Evolutionary conservation across 805 yeast genomes (phyloP).

Genomic region (Monosporozyma solicola): DNA sequence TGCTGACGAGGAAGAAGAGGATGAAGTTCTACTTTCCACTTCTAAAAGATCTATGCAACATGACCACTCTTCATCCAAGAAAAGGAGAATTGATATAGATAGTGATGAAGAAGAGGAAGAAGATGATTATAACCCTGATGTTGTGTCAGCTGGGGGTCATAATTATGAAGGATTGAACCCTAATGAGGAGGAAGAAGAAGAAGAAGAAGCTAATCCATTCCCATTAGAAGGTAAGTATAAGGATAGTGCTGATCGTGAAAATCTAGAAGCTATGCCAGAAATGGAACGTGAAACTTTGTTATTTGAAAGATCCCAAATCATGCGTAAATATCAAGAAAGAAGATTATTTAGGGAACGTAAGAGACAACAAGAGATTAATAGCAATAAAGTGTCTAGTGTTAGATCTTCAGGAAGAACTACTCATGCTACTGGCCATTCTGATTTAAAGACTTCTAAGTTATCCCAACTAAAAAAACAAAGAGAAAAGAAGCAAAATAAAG

Average conservation of each 20-base stretch:
- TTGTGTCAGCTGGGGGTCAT: slow-evolving; percentile 8
- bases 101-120: slow-evolving; percentile 26
- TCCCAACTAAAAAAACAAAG: slow-evolving; percentile 70
- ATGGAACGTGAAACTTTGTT: slow-evolving; percentile 84
- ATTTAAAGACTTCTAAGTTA: slow-evolving; percentile 43
- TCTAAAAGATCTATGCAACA: slow-evolving; percentile 22
- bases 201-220: slow-evolving; percentile 58
- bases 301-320: slow-evolving; percentile 86
- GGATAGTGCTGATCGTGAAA: slow-evolving; percentile 65
- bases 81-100: slow-evolving; percentile 27
- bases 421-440: slow-evolving; percentile 33
- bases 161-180: background rate
- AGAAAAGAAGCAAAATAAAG: slow-evolving; percentile 43
- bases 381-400: slow-evolving; percentile 7
- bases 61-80: slow-evolving; percentile 27
- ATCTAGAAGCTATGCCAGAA: slow-evolving; percentile 69
- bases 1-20: slow-evolving; percentile 42
- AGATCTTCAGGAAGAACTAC: slow-evolving; percentile 29
- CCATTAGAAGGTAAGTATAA: slow-evolving; percentile 90
- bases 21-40: slow-evolving; percentile 28
- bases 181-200: slow-evolving; percentile 31
- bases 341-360: slow-evolving; percentile 73
- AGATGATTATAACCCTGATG: slow-evolving; percentile 33
- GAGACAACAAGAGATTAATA: slow-evolving; percentile 24
- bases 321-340: slow-evolving; percentile 82